These are phyloP conservation scores for Desmodesmus armatus DNA, from an alignment of 139 green algal genomes.

Conservation along the genomic window DNA sequence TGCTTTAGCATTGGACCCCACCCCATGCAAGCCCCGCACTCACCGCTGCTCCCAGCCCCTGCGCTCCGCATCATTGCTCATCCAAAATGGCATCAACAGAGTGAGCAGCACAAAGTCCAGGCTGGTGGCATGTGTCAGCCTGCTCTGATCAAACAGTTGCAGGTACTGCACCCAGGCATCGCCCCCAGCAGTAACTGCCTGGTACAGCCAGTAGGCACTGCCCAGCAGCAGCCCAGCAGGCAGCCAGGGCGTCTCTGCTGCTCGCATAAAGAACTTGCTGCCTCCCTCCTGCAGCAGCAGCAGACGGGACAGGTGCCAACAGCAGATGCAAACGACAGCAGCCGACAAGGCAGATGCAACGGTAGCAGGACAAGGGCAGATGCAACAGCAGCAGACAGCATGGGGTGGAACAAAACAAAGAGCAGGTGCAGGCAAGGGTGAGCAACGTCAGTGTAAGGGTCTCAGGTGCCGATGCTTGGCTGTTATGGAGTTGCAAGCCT, in stretches of 20 bases:
- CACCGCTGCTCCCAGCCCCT: constrained; percentile 79
- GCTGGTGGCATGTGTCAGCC: constrained; percentile 83
- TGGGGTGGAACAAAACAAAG: too few relatives aligned
- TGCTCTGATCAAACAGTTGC: constrained; percentile 79
- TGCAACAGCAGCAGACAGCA: too few relatives aligned
- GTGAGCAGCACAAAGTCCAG: constrained; percentile 85
- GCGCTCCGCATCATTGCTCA: constrained; percentile 81
- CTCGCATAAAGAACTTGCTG: constrained; percentile 64
- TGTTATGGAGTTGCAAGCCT: too few relatives aligned
- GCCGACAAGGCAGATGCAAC: neutral
- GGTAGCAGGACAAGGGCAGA: neutral
- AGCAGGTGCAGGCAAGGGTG: too few relatives aligned
- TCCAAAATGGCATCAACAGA: constrained; percentile 85
- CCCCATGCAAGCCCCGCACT: neutral
- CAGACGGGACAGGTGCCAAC: neutral
- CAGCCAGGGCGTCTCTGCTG: constrained; percentile 63
- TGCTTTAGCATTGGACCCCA: neutral
- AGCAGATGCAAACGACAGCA: neutral
- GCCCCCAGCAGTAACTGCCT: constrained; percentile 36
- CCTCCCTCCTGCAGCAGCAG: constrained; percentile 46
- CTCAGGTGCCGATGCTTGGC: too few relatives aligned
- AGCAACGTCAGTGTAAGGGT: too few relatives aligned
- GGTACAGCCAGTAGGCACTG: constrained; percentile 48
- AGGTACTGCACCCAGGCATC: constrained; percentile 73
- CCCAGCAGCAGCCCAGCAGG: constrained; percentile 58